Conservation (phyloP, 2,329 filamentous ascomycete genomes). For the Exserohilum rostratum region DNA sequence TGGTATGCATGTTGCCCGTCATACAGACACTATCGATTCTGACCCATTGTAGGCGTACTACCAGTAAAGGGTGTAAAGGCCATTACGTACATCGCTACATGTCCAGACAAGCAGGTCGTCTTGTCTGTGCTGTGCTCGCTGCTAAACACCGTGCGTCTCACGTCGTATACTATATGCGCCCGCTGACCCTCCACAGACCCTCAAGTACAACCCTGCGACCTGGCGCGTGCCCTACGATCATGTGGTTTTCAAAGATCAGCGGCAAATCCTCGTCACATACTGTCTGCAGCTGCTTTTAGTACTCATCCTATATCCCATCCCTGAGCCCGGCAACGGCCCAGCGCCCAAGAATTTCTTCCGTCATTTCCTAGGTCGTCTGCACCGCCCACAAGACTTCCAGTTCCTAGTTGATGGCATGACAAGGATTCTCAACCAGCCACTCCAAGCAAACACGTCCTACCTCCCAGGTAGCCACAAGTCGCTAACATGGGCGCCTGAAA, state of each 20-base stretch:
- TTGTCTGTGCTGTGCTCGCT: constrained; percentile 90
- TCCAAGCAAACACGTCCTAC: constrained; percentile 87
- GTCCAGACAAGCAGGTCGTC: constrained; percentile 87
- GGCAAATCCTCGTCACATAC: constrained; percentile 89
- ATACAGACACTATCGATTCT: neutral
- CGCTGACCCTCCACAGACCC: constrained; percentile 62
- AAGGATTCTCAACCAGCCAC: constrained; percentile 86
- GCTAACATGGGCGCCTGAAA: constrained; percentile 88
- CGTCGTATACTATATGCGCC: neutral
- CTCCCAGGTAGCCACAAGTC: constrained; percentile 82
- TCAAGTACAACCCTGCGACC: constrained; percentile 93
- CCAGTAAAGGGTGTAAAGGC: constrained; percentile 83
- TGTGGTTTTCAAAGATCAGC: constrained; percentile 87
- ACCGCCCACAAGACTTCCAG: constrained; percentile 95
- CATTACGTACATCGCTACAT: constrained; percentile 87
- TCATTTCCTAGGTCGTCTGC: constrained; percentile 86
- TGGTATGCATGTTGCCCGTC: constrained; percentile 49
- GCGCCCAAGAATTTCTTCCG: constrained; percentile 90
- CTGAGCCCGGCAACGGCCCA: constrained; percentile 69
- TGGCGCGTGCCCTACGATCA: constrained; percentile 96
- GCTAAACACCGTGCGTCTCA: constrained; percentile 78
- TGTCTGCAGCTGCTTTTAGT: constrained; percentile 89
- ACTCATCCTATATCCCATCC: constrained; percentile 83
- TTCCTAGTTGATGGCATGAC: constrained; percentile 96
- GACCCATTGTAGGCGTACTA: constrained; percentile 54